A percentile compares a stretch with the other conserved stretches of the same genome.
These are phyloP conservation scores for Wickerhamomyces alni DNA, from an alignment of 805 yeast genomes.

Conservation along the genomic window DNA sequence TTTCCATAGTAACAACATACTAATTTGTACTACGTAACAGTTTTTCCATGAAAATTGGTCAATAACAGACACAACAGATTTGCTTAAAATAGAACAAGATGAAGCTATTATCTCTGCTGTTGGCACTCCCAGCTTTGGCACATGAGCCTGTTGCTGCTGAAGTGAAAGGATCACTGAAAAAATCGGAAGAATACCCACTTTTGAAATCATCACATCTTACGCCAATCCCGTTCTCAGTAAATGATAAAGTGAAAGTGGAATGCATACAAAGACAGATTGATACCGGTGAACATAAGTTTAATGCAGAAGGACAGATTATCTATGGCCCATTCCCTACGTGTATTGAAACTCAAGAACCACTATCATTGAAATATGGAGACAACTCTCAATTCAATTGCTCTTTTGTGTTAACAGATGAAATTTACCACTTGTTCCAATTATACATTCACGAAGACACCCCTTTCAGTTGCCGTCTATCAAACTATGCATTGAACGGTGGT, in stretches of 20 bases:
- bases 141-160: too few relatives aligned
- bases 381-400: slow-evolving; percentile 53
- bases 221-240: slow-evolving; percentile 23
- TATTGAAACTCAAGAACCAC: slow-evolving; percentile 56
- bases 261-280: slow-evolving; percentile 69
- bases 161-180: neutral
- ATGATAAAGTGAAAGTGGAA: slow-evolving; percentile 42
- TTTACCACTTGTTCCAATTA: slow-evolving; percentile 67
- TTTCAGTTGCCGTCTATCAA: slow-evolving; percentile 58
- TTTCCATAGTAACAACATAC: too few relatives aligned
- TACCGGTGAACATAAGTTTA: slow-evolving; percentile 71
- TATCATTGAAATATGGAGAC: slow-evolving; percentile 46
- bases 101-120: neutral
- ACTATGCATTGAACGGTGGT: slow-evolving; percentile 32
- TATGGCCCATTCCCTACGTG: slow-evolving; percentile 58
- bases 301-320: slow-evolving; percentile 47
- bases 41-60: neutral
- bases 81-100: neutral
- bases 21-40: too few relatives aligned
- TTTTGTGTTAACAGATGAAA: slow-evolving; percentile 52
- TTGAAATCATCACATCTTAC: neutral
- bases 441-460: slow-evolving; percentile 78
- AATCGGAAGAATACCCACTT: slow-evolving; percentile 8
- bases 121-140: neutral
- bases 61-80: neutral